Conservation (phyloP, 73 alveolate genomes). For the Tetrahymena elliotti region DNA sequence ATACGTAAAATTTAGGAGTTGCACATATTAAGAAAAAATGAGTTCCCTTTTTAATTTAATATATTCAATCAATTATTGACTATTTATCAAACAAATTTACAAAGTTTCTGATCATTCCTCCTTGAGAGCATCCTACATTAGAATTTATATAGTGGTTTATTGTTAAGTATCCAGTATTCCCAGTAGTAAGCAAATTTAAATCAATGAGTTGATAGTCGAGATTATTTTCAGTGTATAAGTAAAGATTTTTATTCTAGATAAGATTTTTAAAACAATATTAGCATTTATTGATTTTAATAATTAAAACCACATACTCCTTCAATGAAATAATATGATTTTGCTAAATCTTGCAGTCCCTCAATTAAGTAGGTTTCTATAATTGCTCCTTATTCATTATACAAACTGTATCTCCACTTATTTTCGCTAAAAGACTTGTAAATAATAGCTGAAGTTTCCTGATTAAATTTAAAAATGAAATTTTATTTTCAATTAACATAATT, state of each 20-base stretch:
- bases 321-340: not conserved
- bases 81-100: not conserved
- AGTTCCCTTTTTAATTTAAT: not conserved
- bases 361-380: not conserved
- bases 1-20: not conserved
- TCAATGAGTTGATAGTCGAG: not conserved
- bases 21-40: not conserved
- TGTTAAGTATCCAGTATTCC: not conserved
- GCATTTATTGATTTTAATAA: too few relatives aligned
- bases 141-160: not conserved
- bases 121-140: not conserved
- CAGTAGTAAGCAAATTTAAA: not conserved
- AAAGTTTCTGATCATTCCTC: not conserved
- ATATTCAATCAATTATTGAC: too few relatives aligned
- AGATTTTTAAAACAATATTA: too few relatives aligned
- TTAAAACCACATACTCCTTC: not conserved
- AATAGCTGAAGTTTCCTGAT: not conserved
- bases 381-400: not conserved
- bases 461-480: too few relatives aligned
- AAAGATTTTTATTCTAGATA: not conserved
- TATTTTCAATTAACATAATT: too few relatives aligned
- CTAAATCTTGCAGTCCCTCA: not conserved
- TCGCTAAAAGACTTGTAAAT: not conserved
- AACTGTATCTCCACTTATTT: not conserved
- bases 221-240: not conserved